Conservation (phyloP, 2,329 filamentous ascomycete species). For the Passalora sequoiae region DNA sequence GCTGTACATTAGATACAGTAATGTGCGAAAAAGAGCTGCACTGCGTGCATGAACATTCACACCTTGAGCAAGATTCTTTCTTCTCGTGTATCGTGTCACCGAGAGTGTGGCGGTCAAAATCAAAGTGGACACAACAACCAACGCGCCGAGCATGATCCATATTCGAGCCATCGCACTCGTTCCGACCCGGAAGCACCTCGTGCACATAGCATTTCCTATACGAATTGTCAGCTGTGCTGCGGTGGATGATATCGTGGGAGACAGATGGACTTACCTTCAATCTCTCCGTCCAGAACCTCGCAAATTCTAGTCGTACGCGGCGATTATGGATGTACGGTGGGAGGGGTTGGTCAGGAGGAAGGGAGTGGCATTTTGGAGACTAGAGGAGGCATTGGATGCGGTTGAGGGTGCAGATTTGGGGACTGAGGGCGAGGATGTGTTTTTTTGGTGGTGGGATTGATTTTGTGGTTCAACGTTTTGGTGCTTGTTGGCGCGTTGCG, state of each 20-base stretch:
- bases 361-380: background rate
- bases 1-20: constrained; percentile 5
- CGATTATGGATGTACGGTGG: background rate
- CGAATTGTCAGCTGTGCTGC: too few species aligned
- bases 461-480: background rate
- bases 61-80: background rate
- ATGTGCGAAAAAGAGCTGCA: background rate
- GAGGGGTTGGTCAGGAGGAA: background rate
- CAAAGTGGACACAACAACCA: too few species aligned
- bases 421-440: background rate
- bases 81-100: too few species aligned
- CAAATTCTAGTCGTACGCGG: background rate
- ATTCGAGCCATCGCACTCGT: too few species aligned
- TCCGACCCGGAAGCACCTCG: too few species aligned
- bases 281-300: background rate
- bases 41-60: background rate
- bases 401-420: background rate
- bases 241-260: too few species aligned
- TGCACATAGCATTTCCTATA: too few species aligned
- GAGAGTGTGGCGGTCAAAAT: too few species aligned
- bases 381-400: background rate
- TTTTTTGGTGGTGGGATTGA: background rate
- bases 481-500: background rate
- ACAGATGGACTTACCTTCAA: background rate
- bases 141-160: too few species aligned